Conservation (phyloP, 2,329 filamentous ascomycete species). For the Diaporthe vaccinii region DNA sequence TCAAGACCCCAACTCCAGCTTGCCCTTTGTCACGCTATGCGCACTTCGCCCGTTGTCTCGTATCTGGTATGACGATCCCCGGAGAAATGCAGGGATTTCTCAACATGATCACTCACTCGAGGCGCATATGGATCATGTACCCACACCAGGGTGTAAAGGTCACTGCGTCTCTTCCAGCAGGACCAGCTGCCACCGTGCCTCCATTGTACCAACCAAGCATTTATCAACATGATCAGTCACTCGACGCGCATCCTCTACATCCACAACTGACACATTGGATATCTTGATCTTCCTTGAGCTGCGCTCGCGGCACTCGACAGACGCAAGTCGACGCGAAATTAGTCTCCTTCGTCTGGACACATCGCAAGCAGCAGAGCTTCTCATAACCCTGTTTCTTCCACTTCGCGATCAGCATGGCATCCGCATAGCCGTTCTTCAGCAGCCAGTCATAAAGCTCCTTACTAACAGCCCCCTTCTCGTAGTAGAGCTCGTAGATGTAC, state of each 20-base stretch:
- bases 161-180: too few relatives aligned
- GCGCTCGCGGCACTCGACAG: constrained; percentile 90
- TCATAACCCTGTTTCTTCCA: constrained; percentile 99
- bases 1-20: constrained; percentile 39
- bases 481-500: constrained; percentile 98
- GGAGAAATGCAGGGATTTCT: too few relatives aligned
- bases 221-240: constrained; percentile 68
- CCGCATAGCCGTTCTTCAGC: constrained; percentile 95
- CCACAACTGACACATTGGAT: constrained; percentile 97
- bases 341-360: constrained; percentile 99
- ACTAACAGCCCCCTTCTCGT: constrained; percentile 95
- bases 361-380: constrained; percentile 96
- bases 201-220: too few relatives aligned
- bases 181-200: too few relatives aligned
- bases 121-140: too few relatives aligned
- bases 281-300: constrained; percentile 90
- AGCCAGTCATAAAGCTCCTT: constrained; percentile 95
- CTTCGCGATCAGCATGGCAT: constrained; percentile 96
- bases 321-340: constrained; percentile 94
- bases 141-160: too few relatives aligned
- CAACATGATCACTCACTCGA: too few relatives aligned
- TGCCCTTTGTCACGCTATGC: constrained; percentile 12
- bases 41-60: not conserved
- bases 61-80: not conserved
- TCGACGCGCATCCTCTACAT: constrained; percentile 90